These are phyloP conservation scores for Aureobasidium sp. DNA, from an alignment of 2,329 filamentous ascomycete genomes.

Conservation along the genomic window DNA sequence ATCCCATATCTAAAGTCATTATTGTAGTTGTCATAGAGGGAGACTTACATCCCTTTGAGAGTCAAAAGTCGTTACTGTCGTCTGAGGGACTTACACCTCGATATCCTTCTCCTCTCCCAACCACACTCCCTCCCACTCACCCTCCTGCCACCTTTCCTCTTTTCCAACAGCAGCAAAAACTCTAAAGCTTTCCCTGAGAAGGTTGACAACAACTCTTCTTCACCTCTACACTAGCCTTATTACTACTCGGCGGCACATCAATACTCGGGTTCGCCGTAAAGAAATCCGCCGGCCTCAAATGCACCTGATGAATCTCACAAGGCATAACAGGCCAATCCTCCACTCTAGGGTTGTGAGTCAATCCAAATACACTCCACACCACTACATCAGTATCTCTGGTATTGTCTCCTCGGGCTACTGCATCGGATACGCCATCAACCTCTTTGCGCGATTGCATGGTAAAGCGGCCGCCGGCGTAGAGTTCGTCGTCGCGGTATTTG, in stretches of 20 bases:
- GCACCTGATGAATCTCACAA: conserved; percentile 39
- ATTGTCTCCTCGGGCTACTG: conserved; percentile 33
- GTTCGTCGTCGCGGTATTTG: conserved; percentile 43
- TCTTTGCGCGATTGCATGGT: conserved; percentile 36
- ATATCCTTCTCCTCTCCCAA: background rate
- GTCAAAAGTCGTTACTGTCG: background rate
- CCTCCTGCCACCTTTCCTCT: too few relatives aligned
- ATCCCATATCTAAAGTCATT: background rate
- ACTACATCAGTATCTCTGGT: conserved; percentile 40
- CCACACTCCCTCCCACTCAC: too few relatives aligned
- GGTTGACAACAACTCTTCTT: conserved; percentile 5
- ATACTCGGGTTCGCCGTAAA: conserved; percentile 45
- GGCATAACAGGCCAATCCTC: conserved; percentile 47
- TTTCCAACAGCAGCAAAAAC: background rate
- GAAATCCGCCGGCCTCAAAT: conserved; percentile 45
- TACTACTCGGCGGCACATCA: conserved; percentile 38
- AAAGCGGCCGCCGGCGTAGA: conserved; percentile 41
- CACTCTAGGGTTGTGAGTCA: conserved; percentile 44
- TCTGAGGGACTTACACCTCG: background rate
- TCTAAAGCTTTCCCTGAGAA: background rate
- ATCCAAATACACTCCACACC: conserved; percentile 41
- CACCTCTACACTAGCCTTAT: conserved; percentile 7
- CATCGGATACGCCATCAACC: conserved; percentile 36
- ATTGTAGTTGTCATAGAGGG: background rate
- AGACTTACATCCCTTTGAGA: background rate